Conservation (phyloP, 163 green algal species). For the Chloromonas sp. region DNA sequence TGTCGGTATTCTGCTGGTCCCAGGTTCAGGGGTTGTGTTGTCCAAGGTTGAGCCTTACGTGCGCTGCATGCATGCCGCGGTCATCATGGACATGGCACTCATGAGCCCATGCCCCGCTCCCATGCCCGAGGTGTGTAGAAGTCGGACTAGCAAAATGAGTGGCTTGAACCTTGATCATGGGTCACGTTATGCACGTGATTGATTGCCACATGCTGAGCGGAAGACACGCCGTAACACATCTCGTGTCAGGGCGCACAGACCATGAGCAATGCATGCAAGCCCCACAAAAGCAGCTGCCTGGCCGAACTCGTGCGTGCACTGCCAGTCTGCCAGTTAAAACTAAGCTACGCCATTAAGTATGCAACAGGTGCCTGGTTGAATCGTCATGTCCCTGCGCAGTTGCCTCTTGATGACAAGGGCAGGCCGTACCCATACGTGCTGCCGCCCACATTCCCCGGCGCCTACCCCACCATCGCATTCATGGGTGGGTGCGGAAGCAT, state of each 20-base stretch:
- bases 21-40: too few species aligned
- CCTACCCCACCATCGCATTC: slow-evolving; percentile 38
- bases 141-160: too few species aligned
- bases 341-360: background rate
- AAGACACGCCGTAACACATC: too few species aligned
- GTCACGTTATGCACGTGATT: too few species aligned
- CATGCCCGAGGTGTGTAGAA: background rate
- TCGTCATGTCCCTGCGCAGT: background rate
- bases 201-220: too few species aligned
- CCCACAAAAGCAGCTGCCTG: too few species aligned
- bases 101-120: background rate
- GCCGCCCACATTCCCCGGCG: slow-evolving; percentile 31
- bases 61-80: background rate
- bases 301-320: background rate
- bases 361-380: too few species aligned
- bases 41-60: background rate
- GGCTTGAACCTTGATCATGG: too few species aligned
- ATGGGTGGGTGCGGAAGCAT: background rate
- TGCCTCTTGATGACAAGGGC: slow-evolving; percentile 25
- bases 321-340: background rate
- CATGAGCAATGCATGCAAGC: too few species aligned
- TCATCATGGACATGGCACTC: background rate
- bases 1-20: too few species aligned
- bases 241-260: too few species aligned
- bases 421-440: slow-evolving; percentile 33